Conservation (phyloP, 352 stramenopile species). For the Phytophthora citricola region DNA sequence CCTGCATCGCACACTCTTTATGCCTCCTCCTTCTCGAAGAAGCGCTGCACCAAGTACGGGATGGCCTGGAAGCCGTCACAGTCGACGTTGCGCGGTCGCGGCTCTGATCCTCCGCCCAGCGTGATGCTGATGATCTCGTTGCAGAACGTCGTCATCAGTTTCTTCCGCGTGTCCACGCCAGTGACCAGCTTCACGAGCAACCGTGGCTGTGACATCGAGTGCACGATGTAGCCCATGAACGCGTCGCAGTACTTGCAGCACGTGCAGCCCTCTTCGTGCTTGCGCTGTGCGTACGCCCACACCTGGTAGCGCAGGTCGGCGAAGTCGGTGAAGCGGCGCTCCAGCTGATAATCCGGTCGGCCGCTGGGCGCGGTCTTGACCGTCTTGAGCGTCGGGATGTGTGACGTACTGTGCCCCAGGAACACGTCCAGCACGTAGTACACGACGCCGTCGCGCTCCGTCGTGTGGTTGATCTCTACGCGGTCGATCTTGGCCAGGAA, state of each 20-base stretch:
- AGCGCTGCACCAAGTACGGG: constrained; percentile 52
- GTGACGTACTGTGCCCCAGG: constrained; percentile 56
- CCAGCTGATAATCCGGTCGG: constrained; percentile 53
- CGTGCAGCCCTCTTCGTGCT: constrained; percentile 35
- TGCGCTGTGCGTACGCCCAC: constrained; percentile 52
- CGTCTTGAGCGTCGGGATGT: constrained; percentile 63
- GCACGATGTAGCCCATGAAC: constrained; percentile 64
- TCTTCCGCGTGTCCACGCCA: constrained; percentile 46
- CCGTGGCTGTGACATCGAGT: constrained; percentile 56
- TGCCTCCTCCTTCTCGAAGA: constrained; percentile 38
- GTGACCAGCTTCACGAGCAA: constrained; percentile 55
- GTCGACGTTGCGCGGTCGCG: constrained; percentile 32
- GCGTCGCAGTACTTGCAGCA: constrained; percentile 61
- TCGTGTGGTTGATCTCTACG: constrained; percentile 51
- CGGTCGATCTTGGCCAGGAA: constrained; percentile 49
- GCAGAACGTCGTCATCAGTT: constrained; percentile 52
- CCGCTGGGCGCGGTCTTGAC: constrained; percentile 25
- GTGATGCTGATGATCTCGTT: constrained; percentile 59
- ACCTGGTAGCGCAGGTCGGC: constrained; percentile 58
- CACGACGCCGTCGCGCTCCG: constrained; percentile 46
- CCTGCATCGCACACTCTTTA: constrained; percentile 1
- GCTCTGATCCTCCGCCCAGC: constrained; percentile 37
- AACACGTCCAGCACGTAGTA: constrained; percentile 70
- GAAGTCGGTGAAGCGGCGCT: constrained; percentile 63
- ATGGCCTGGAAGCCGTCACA: constrained; percentile 51